These are phyloP conservation scores for Aspergillus piperis DNA, from an alignment of 2,329 filamentous ascomycete species.

Conservation along the genomic window DNA sequence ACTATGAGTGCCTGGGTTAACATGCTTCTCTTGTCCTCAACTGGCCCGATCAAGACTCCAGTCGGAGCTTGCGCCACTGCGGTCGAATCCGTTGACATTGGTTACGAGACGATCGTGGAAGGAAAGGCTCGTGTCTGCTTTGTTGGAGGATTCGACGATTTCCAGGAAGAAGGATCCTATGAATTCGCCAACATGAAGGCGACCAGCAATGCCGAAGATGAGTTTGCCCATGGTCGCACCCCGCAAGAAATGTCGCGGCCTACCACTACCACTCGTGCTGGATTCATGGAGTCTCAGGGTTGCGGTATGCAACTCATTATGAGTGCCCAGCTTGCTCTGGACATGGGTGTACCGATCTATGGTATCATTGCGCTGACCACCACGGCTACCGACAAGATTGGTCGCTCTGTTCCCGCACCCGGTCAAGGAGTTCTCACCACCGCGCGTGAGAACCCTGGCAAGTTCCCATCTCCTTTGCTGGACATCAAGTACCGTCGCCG, in stretches of 20 bases:
- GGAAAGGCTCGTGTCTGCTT: constrained; percentile 97
- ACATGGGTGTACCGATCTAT: constrained; percentile 98
- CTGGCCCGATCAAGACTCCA: constrained; percentile 96
- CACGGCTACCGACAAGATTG: constrained; percentile 98
- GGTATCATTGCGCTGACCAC: constrained; percentile 90
- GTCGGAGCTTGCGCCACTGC: constrained; percentile 97
- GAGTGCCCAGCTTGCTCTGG: constrained; percentile 90
- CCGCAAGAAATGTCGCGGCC: constrained; percentile 97
- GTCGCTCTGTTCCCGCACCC: constrained; percentile 92
- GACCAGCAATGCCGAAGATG: constrained; percentile 95
- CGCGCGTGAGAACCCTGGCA: constrained; percentile 84
- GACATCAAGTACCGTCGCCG: constrained; percentile 97
- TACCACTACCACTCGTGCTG: constrained; percentile 92
- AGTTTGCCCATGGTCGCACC: constrained; percentile 92
- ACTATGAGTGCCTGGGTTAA: constrained; percentile 99
- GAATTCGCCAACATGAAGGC: constrained; percentile 99
- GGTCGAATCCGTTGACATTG: constrained; percentile 95
- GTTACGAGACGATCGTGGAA: constrained; percentile 97
- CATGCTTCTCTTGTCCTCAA: constrained; percentile 96
- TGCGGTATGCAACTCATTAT: constrained; percentile 98
- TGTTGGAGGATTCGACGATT: constrained; percentile 98
- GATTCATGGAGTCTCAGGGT: constrained; percentile 99
- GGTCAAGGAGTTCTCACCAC: constrained; percentile 96
- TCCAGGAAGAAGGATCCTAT: constrained; percentile 98
- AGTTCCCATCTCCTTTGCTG: constrained; percentile 91